Conservation (phyloP, 2,329 filamentous ascomycete species). For the Alternaria sp. region DNA sequence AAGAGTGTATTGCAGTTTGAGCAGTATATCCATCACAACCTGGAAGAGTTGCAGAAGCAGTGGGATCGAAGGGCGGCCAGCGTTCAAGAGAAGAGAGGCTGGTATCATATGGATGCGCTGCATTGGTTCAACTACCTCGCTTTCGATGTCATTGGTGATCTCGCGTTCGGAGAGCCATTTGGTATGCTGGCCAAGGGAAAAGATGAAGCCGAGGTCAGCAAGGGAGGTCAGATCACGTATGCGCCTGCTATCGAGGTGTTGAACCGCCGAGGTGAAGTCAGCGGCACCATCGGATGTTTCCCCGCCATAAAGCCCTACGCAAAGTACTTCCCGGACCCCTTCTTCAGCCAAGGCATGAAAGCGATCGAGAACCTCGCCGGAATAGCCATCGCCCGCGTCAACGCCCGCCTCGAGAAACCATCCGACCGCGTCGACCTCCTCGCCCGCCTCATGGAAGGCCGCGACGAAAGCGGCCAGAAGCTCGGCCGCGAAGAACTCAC, state of each 20-base stretch:
- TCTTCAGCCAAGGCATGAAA: constrained; percentile 75
- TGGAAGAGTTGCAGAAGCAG: constrained; percentile 73
- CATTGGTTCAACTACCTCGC: constrained; percentile 79
- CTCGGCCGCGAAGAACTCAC: constrained; percentile 82
- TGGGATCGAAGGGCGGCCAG: constrained; percentile 68
- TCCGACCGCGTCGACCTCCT: constrained; percentile 79
- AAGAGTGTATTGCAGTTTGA: constrained; percentile 86
- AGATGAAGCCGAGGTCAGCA: constrained; percentile 77
- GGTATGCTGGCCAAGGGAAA: constrained; percentile 80
- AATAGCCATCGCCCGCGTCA: constrained; percentile 84
- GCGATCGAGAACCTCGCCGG: constrained; percentile 83
- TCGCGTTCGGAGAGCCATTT: constrained; percentile 78
- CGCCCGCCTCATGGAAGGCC: constrained; percentile 82
- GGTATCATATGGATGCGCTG: constrained; percentile 73
- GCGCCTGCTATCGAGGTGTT: constrained; percentile 85
- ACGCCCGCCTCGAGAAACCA: constrained; percentile 67
- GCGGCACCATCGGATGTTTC: constrained; percentile 75
- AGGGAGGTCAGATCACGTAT: constrained; percentile 68
- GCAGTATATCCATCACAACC: constrained; percentile 83
- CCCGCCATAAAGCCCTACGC: constrained; percentile 80
- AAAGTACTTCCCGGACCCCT: constrained; percentile 78
- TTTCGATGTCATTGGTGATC: constrained; percentile 60
- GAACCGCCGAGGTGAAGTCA: constrained; percentile 87
- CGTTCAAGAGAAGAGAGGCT: constrained; percentile 57
- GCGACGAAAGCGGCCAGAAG: constrained; percentile 77